Base-by-base conservation (phyloP, 2,329 filamentous ascomycete species). In the Pseudofabraea citricarpa region DNA sequence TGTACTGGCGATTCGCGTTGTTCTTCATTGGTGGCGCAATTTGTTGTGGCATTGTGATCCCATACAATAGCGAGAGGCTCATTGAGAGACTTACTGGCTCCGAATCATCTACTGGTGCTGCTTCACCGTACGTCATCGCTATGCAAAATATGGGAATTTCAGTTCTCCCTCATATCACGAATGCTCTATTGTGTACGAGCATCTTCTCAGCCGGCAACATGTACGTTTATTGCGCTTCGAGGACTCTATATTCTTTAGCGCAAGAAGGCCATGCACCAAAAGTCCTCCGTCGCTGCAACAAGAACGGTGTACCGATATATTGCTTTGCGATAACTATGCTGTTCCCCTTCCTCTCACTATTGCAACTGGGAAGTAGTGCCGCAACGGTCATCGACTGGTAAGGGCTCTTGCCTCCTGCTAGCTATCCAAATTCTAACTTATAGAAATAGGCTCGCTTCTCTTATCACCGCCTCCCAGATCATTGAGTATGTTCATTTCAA, bases 71-170 rank as follows among this genome's bases (percentile, higher is more conserved):
- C 47, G 52, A 66, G 1, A 70, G 69, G 19, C 61, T 81, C 51
- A 66, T 56, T 6, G 68, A 65, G n/a, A 76, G 76, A 0, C 77
- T 78, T 51, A 57, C 64, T 8, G 63, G 66, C 3, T 67, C 65
- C 32, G 72, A 73, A 23, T 27, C 21, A 16, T 75, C 73, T 7
- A 74, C 68, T 7, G 78, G 75, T 7, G 73, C 74, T 8, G 76
- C 75, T 1, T 83, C 79, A 20, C 79, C 79, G 2, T 82, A 81
- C 53, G 77, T 81, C 44, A 80, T 82, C 54, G 77, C 77, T 40
- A 80, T 81, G 74, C 79, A 81, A 7, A 66, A 74, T 15, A 61
- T 79, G 3, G 60, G 67, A 5, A 77, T 81, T 50, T 59, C 62
- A 2, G 61, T 77, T 1, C 61, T 82, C 2, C 77, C 78, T 3